These are phyloP conservation scores for Populus simonii DNA, from an alignment of 345 rosid genomes.

Conservation along the genomic window DNA sequence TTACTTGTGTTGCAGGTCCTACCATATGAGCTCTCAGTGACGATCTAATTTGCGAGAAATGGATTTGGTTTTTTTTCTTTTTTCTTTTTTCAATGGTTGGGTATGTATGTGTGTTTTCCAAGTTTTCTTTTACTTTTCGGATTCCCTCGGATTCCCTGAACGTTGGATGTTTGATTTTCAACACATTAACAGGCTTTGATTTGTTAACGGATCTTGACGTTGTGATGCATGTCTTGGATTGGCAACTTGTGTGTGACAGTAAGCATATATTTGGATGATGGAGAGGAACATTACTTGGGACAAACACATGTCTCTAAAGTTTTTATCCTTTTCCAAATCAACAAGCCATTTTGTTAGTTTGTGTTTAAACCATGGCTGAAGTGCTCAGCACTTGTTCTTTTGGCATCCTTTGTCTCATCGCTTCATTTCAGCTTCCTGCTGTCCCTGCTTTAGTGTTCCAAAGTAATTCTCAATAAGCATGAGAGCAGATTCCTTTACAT, in stretches of 20 bases:
- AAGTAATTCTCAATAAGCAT: not conserved
- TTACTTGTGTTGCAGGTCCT: not conserved
- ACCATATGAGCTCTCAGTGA: not conserved
- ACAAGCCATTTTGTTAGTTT: not conserved
- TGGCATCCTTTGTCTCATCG: not conserved
- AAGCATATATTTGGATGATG: not conserved
- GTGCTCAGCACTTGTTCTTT: not conserved
- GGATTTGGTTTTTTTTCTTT: not conserved
- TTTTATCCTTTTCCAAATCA: not conserved
- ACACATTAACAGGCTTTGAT: conserved; percentile 1
- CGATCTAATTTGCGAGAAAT: conserved; percentile 2
- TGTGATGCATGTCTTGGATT: not conserved
- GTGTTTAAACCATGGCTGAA: not conserved
- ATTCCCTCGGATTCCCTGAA: not conserved
- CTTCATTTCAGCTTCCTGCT: not conserved
- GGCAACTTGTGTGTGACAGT: not conserved
- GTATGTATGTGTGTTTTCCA: not conserved
- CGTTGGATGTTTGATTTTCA: conserved; percentile 11
- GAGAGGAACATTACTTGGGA: not conserved
- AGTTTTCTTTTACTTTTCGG: not conserved
- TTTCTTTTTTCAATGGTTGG: not conserved
- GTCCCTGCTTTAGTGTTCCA: not conserved
- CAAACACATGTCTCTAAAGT: not conserved
- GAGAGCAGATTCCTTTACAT: not conserved
- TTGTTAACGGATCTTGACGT: not conserved